Percentiles rank a stretch among this genome's conserved stretches.
These are phyloP conservation scores for Salvia sclarea DNA, from an alignment of 305 asterid genomes.

Conservation along the genomic window DNA sequence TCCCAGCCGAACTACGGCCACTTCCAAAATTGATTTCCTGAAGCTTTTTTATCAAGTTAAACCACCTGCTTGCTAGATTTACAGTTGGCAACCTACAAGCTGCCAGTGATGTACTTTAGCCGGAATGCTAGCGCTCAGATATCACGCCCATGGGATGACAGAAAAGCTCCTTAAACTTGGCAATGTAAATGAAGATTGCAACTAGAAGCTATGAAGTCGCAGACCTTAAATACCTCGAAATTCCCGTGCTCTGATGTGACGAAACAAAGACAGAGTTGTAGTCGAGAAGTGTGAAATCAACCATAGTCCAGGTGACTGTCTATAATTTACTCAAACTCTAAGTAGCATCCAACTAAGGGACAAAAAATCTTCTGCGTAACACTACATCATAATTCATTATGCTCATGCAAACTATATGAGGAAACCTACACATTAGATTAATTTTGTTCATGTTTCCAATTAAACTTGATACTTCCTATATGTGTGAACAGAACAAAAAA, in stretches of 20 bases:
- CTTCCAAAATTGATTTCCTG: neutral
- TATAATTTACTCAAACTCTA: neutral
- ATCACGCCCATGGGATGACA: neutral
- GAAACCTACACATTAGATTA: neutral
- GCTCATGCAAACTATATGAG: neutral
- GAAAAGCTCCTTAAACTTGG: no score
- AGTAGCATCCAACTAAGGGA: neutral
- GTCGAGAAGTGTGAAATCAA: neutral
- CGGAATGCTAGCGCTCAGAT: neutral
- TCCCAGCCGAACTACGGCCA: neutral
- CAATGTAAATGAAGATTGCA: neutral
- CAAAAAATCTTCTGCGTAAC: neutral
- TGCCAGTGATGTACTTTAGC: neutral
- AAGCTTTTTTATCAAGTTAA: neutral
- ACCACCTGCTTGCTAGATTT: neutral
- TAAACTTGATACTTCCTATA: neutral
- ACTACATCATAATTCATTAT: neutral
- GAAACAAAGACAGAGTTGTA: neutral
- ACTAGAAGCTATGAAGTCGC: neutral
- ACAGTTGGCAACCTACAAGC: neutral
- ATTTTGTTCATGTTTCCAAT: neutral
- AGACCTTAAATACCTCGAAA: neutral
- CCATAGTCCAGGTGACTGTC: neutral
- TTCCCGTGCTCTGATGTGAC: neutral
- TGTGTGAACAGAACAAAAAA: neutral